Conservation (phyloP, 345 rosid species). For the Durio zibethinus region DNA sequence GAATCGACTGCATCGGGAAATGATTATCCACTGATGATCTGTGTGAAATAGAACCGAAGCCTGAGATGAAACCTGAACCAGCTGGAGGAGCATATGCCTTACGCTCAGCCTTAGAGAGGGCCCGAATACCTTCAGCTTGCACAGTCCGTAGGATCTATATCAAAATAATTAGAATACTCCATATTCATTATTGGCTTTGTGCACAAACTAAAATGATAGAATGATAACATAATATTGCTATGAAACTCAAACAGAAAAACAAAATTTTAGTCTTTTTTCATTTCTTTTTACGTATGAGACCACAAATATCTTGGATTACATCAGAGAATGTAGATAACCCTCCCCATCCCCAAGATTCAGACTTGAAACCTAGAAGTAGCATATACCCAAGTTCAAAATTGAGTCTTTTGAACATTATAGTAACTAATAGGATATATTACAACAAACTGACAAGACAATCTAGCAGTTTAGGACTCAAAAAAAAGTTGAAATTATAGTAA, state of each 20-base stretch:
- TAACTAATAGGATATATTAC: constrained; percentile 7
- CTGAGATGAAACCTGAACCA: constrained; percentile 87
- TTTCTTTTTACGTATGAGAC: neutral
- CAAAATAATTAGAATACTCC: constrained; percentile 13
- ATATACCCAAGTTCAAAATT: neutral
- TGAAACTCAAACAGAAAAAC: neutral
- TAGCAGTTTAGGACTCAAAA: neutral
- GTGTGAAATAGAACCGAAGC: constrained; percentile 68
- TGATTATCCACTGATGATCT: constrained; percentile 49
- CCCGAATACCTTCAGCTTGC: constrained; percentile 85
- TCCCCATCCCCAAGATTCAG: neutral
- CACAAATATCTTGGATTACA: neutral
- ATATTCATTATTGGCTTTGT: neutral
- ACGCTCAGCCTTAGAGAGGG: constrained; percentile 73
- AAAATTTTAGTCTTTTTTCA: neutral
- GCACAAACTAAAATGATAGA: constrained; percentile 3
- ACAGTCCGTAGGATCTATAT: constrained; percentile 75
- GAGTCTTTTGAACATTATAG: neutral
- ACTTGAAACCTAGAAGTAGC: neutral
- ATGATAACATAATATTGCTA: neutral
- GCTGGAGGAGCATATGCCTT: constrained; percentile 77
- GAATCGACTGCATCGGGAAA: constrained; percentile 47
- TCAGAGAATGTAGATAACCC: neutral
- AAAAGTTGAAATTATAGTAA: neutral
- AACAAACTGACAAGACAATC: neutral